Evolutionary conservation across 495 filamentous ascomycete genomes (phyloP).

Genomic region (Oleoguttula mirabilis): DNA sequence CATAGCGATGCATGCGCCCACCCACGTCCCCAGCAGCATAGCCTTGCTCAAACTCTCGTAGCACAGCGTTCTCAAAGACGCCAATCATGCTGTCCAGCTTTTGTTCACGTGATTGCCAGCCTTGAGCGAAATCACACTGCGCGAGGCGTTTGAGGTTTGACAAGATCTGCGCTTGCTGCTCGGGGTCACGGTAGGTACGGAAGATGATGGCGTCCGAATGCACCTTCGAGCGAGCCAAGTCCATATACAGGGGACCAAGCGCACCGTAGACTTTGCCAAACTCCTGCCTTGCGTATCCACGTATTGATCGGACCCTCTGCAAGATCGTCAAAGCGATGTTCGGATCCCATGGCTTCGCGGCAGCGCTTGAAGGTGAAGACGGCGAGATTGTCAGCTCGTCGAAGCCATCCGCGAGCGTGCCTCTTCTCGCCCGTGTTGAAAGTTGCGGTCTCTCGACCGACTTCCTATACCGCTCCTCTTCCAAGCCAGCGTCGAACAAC

Average conservation of each 20-base stretch:
- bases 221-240: conserved; percentile 57
- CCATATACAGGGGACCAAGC: conserved; percentile 75
- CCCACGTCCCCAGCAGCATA: conserved; percentile 84
- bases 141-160: conserved; percentile 66
- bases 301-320: conserved; percentile 57
- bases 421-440: conserved; percentile 6
- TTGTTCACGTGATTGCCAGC: conserved; percentile 56
- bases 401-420: conserved; percentile 49
- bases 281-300: conserved; percentile 77
- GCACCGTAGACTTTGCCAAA: conserved; percentile 84
- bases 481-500: conserved; percentile 58
- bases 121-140: conserved; percentile 63
- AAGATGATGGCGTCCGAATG: conserved; percentile 79
- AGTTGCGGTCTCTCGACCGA: conserved; percentile 17
- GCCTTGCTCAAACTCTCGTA: conserved; percentile 80
- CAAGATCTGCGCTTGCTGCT: conserved; percentile 79
- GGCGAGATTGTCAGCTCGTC: conserved; percentile 48
- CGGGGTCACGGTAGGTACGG: conserved; percentile 71
- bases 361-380: conserved; percentile 20
- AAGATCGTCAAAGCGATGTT: conserved; percentile 53
- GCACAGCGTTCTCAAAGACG: conserved; percentile 81
- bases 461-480: conserved; percentile 36
- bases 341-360: conserved; percentile 33
- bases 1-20: conserved; percentile 77
- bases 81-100: conserved; percentile 60